These are phyloP conservation scores for Zygnema circumcarinatum DNA, from an alignment of 139 green algal species.

Conservation along the genomic window DNA sequence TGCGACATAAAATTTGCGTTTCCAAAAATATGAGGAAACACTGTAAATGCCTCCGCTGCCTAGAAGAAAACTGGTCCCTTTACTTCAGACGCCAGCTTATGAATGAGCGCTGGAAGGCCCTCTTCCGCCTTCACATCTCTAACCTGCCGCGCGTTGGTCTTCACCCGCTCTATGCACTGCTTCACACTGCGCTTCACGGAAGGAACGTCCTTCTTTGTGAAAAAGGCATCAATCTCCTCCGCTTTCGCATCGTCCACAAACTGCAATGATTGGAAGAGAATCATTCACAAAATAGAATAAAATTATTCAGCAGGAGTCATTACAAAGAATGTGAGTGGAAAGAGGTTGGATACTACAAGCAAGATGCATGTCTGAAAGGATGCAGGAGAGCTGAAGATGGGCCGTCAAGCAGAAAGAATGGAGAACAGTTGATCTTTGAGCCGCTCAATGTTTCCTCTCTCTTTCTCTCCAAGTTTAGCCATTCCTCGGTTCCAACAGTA, in stretches of 20 bases:
- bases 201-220: neutral
- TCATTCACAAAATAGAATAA: neutral
- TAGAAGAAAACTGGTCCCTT: too few species aligned
- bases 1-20: too few species aligned
- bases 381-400: too few species aligned
- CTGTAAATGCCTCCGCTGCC: too few species aligned
- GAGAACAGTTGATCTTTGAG: neutral
- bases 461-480: too few species aligned
- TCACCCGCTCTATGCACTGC: conserved; percentile 4
- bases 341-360: neutral
- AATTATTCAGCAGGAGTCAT: neutral
- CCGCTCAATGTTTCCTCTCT: neutral
- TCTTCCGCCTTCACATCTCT: neutral
- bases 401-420: neutral
- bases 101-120: neutral
- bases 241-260: neutral
- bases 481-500: too few species aligned
- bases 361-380: too few species aligned
- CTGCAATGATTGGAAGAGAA: too few species aligned
- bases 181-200: neutral
- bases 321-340: neutral
- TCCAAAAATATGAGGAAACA: too few species aligned
- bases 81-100: conserved; percentile 6
- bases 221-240: neutral
- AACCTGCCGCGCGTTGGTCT: neutral